Evolutionary conservation across 371 early-diverging fungal genomes (phyloP), one percentile per base, ranked within the genome.

Genomic region (Saksenaea vasiformis): DNA sequence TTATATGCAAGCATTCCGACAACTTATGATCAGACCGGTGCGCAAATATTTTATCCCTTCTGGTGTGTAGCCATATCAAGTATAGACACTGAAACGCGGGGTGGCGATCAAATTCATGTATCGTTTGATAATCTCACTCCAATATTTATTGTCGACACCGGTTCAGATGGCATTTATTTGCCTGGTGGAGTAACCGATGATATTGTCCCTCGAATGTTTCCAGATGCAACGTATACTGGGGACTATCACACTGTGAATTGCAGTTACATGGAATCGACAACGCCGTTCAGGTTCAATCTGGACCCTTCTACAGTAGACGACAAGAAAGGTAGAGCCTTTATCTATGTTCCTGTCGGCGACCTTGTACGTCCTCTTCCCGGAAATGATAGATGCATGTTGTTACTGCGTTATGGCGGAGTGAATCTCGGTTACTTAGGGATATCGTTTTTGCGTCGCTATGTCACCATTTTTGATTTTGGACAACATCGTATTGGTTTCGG

Each of bases 391-490:
- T 22, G 26, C 26, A 5, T 26, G 26, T 28, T 80, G 10, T 58
- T 47, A 44, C 2, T n/a, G 56, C 11, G 47, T 39, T 7, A 44
- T 63, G 13, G 3, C 57, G 35, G 1, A 26, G 22, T 31, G 22
- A 31, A 0, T 15, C 9, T 0, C 5, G 28, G 39, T 43, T n/a
- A 44, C n/a, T 34, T 56, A 17, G 64, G 64, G 2, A 63, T 41
- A 28, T 26, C 39, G 17, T 34, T 57, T 34, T 34, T 63, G 10
- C 31, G 44, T 15, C 44, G 38, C 9, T 43, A 56, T 39, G 8
- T 63, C 13, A 63, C 78, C 7, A 74, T 76, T 0, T 81, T 67
- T 54, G 78, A 81, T 47, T 81, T 81, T 71, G 78, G 78, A 27
- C 27, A 64, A 3, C 56, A 72, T 31, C 74, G 73, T 8, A 71